These are phyloP conservation scores for Colletotrichum cordylinicola DNA, from an alignment of 2,329 filamentous ascomycete genomes.

Conservation along the genomic window DNA sequence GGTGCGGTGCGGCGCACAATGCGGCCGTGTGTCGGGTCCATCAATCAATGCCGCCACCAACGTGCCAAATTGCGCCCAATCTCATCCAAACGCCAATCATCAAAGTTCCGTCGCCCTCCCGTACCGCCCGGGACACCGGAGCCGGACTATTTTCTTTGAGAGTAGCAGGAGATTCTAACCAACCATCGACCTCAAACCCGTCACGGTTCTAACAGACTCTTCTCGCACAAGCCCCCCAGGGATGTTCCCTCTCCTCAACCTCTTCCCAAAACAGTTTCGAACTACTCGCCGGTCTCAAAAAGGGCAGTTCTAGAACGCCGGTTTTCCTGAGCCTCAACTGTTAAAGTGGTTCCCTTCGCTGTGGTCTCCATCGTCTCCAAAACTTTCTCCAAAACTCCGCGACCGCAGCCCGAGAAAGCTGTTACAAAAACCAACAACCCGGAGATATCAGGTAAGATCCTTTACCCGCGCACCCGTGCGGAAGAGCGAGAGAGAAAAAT, in stretches of 20 bases:
- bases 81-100: neutral
- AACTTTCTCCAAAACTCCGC: neutral
- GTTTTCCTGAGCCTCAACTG: neutral
- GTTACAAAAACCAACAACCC: neutral
- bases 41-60: neutral
- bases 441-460: neutral
- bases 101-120: neutral
- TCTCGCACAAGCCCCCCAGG: neutral
- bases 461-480: neutral
- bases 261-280: neutral
- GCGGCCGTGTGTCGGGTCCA: neutral
- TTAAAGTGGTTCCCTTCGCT: neutral
- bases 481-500: neutral
- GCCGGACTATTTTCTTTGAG: neutral
- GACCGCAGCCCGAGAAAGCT: neutral
- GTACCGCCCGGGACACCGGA: conserved; percentile 13
- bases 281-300: neutral
- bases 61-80: neutral
- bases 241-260: neutral
- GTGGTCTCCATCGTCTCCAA: neutral
- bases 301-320: neutral
- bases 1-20: neutral
- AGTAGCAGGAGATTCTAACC: neutral
- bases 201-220: neutral
- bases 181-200: neutral